Evolutionary conservation across 1,284 basidiomycete species (phyloP).

Genomic region (Cerioporus squamosus): DNA sequence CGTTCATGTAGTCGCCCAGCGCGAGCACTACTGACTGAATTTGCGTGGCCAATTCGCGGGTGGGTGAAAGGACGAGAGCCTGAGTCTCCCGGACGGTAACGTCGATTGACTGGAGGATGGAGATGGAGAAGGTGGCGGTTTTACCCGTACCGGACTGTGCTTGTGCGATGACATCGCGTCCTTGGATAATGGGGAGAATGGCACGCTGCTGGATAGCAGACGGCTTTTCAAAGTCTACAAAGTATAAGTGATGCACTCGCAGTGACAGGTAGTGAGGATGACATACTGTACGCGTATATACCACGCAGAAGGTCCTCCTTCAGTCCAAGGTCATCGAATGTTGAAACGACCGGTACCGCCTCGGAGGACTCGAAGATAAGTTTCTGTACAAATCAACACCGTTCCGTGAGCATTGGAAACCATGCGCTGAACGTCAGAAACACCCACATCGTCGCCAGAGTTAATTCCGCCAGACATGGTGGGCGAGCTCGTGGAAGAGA

Average conservation of each 20-base stretch:
- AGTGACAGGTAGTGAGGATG: constrained; percentile 4
- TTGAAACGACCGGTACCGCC: constrained; percentile 84
- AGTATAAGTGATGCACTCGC: background rate
- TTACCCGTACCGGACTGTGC: constrained; percentile 99
- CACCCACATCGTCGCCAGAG: constrained; percentile 72
- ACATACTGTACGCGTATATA: constrained; percentile 98
- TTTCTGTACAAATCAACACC: constrained; percentile 55
- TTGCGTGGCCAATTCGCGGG: constrained; percentile 95
- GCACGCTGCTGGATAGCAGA: constrained; percentile 99
- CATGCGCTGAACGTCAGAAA: background rate
- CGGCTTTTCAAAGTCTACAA: constrained; percentile 95
- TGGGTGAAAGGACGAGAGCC: constrained; percentile 94
- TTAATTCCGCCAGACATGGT: constrained; percentile 79
- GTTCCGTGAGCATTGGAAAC: background rate
- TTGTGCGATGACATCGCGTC: constrained; percentile 97
- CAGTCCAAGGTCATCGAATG: constrained; percentile 91
- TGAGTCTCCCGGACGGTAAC: constrained; percentile 95
- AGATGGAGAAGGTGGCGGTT: constrained; percentile 98
- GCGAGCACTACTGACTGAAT: constrained; percentile 99
- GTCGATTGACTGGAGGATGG: constrained; percentile 95
- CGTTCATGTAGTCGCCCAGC: constrained; percentile 98
- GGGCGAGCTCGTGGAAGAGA: constrained; percentile 34
- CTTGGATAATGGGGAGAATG: constrained; percentile 94
- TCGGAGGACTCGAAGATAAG: constrained; percentile 98
- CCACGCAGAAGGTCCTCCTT: constrained; percentile 97